phyloP scores from a whole-genome alignment of 208 protist species.

The Sergeia podlipaevii region DNA sequence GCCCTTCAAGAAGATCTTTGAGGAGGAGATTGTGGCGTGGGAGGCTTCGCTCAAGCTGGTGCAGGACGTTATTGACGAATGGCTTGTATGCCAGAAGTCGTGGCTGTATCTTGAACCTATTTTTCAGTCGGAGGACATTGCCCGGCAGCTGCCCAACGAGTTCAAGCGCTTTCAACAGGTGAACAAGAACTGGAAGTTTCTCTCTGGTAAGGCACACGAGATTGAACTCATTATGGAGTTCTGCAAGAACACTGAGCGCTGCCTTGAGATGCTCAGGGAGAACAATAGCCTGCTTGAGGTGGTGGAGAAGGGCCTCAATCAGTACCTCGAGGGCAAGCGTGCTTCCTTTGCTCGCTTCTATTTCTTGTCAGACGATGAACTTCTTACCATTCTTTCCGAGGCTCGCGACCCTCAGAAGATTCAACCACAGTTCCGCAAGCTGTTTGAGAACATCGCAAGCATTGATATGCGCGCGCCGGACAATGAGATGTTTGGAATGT shows the following conservation, averaged over 20 bases:
- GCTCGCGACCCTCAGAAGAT: constrained; percentile 94
- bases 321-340: constrained; percentile 96
- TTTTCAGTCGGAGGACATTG: constrained; percentile 96
- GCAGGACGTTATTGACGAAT: constrained; percentile 93
- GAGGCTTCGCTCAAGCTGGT: constrained; percentile 87
- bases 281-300: constrained; percentile 94
- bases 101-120: constrained; percentile 98
- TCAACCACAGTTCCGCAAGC: constrained; percentile 95
- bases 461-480: constrained; percentile 88
- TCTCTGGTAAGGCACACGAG: constrained; percentile 82
- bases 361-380: constrained; percentile 92
- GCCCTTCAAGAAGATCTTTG: constrained; percentile 97
- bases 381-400: constrained; percentile 94
- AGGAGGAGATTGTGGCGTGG: constrained; percentile 90
- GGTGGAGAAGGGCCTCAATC: constrained; percentile 95
- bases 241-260: constrained; percentile 76
- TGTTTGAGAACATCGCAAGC: constrained; percentile 94
- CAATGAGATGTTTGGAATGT: constrained; percentile 95
- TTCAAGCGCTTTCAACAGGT: constrained; percentile 92
- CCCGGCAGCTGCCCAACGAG: constrained; percentile 92
- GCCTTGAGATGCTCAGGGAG: constrained; percentile 88
- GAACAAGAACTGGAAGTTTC: constrained; percentile 93
- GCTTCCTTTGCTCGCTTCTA: constrained; percentile 93
- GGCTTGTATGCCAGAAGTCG: constrained; percentile 92
- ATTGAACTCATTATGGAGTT: constrained; percentile 82